These are phyloP conservation scores for Petasospora rhodanensis DNA, from an alignment of 1,139 yeast species.

Conservation along the genomic window DNA sequence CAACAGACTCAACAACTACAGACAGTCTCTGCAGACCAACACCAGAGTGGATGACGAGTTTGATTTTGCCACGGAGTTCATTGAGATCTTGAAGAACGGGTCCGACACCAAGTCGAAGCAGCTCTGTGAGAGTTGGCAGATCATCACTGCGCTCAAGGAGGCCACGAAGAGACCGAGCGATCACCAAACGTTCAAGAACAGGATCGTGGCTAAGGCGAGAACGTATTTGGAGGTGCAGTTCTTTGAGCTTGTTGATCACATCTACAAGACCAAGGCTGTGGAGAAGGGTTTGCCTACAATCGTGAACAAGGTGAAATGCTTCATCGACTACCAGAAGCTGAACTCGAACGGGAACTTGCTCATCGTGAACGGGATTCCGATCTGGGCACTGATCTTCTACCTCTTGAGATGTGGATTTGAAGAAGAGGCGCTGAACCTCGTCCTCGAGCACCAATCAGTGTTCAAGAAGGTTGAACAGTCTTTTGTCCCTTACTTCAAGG, in stretches of 20 bases:
- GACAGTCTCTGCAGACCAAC: conserved; percentile 48
- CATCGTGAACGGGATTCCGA: conserved; percentile 75
- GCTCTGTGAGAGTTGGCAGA: conserved; percentile 60
- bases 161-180: conserved; percentile 26
- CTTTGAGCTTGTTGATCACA: conserved; percentile 64
- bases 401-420: conserved; percentile 79
- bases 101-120: conserved; percentile 58
- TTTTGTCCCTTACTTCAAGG: conserved; percentile 75
- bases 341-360: conserved; percentile 44
- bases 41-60: conserved; percentile 30
- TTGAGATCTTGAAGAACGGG: conserved; percentile 28
- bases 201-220: conserved; percentile 54
- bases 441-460: conserved; percentile 46
- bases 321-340: conserved; percentile 47
- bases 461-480: conserved; percentile 83
- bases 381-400: conserved; percentile 89
- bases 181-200: conserved; percentile 40
- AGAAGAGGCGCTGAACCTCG: conserved; percentile 67
- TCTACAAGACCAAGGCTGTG: conserved; percentile 59
- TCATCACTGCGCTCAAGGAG: conserved; percentile 36
- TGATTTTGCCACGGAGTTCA: conserved; percentile 31
- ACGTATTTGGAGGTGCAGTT: conserved; percentile 71
- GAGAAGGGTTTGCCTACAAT: conserved; percentile 68
- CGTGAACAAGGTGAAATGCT: conserved; percentile 65
- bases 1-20: conserved; percentile 62